phyloP scores from a whole-genome alignment of 495 filamentous ascomycete genomes.

The Choiromyces venosus region DNA sequence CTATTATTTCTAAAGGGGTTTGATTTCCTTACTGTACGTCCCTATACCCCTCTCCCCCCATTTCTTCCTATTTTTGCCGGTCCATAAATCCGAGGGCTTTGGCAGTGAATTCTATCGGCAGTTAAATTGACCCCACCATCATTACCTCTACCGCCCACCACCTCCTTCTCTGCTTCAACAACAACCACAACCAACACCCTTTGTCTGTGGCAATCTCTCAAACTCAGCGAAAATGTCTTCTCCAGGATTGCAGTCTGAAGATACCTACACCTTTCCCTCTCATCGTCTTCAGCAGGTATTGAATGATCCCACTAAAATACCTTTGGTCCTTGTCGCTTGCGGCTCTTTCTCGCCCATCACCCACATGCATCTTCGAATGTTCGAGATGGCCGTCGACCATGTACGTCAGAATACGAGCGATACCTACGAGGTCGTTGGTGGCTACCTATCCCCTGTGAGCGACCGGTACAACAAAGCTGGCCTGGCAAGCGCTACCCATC shows the following conservation, averaged over 20 bases:
- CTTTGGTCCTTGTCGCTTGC: conserved; percentile 79
- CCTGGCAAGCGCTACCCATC: conserved; percentile 67
- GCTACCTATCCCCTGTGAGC: conserved; percentile 71
- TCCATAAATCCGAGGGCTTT: not conserved
- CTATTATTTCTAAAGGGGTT: not conserved
- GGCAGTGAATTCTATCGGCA: not conserved
- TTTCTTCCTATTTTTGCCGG: not conserved
- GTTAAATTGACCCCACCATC: not conserved
- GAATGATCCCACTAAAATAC: conserved; percentile 62
- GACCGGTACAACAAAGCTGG: conserved; percentile 91
- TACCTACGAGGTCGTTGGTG: conserved; percentile 77
- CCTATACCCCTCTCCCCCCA: not conserved
- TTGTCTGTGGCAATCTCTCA: not conserved
- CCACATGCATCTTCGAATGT: conserved; percentile 87
- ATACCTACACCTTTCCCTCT: conserved; percentile 64
- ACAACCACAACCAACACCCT: conserved; percentile 4
- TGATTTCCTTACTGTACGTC: not conserved
- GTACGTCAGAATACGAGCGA: conserved; percentile 60
- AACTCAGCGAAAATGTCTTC: conserved; percentile 17
- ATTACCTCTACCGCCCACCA: not conserved
- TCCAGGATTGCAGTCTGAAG: not conserved
- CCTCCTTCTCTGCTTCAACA: not conserved
- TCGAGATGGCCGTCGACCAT: conserved; percentile 82
- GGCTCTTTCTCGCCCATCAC: conserved; percentile 86
- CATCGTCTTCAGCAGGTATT: conserved; percentile 64